These are phyloP conservation scores for Petrea volubilis DNA, from an alignment of 257 asterid genomes.

Conservation along the genomic window DNA sequence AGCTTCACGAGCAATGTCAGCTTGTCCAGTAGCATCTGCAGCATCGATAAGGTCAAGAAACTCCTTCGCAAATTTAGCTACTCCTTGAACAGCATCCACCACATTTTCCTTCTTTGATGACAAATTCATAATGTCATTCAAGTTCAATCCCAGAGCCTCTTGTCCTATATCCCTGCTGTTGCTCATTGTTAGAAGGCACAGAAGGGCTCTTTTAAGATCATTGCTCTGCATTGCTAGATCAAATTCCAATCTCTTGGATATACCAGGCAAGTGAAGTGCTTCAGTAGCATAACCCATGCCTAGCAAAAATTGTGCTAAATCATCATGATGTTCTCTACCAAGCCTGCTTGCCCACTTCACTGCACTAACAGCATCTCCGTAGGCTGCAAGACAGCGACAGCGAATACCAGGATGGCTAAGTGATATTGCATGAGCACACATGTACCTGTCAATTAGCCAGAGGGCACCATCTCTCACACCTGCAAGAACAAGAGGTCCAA, in stretches of 20 bases:
- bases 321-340: slow-evolving; percentile 98
- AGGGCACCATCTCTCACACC: slow-evolving; percentile 98
- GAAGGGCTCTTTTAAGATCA: slow-evolving; percentile 91
- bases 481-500: slow-evolving; percentile 88
- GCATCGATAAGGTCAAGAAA: slow-evolving; percentile 92
- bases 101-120: slow-evolving; percentile 82
- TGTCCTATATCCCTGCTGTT: slow-evolving; percentile 97
- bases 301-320: slow-evolving; percentile 95
- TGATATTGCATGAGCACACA: slow-evolving; percentile 97
- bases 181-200: slow-evolving; percentile 95
- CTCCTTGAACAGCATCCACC: slow-evolving; percentile 97
- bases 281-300: slow-evolving; percentile 99
- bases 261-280: slow-evolving; percentile 98
- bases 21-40: slow-evolving; percentile 99
- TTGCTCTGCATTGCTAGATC: slow-evolving; percentile 97
- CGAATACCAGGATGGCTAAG: slow-evolving; percentile 98
- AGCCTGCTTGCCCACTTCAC: slow-evolving; percentile 99
- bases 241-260: slow-evolving; percentile 94
- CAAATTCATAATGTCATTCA: slow-evolving; percentile 87
- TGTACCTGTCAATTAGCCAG: slow-evolving; percentile 92
- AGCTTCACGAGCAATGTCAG: slow-evolving; percentile 98
- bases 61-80: slow-evolving; percentile 91
- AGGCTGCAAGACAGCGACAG: slow-evolving; percentile 97
- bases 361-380: slow-evolving; percentile 99
- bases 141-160: slow-evolving; percentile 86